These are phyloP conservation scores for Arabidopsis arenosa DNA, from an alignment of 345 rosid species.

Conservation along the genomic window DNA sequence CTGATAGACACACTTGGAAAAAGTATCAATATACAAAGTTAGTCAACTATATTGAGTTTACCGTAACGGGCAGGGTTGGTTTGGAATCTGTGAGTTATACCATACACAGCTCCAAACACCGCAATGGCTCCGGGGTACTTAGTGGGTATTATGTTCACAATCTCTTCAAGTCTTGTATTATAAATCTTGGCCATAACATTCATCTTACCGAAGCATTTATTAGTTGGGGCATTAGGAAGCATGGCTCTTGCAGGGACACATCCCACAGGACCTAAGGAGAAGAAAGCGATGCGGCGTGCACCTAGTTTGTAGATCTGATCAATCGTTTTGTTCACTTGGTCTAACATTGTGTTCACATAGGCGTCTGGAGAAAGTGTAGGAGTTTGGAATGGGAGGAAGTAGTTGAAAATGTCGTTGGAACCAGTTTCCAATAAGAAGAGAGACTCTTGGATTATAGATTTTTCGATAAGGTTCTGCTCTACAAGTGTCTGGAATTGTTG, in stretches of 20 bases:
- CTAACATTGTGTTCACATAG: slow-evolving; percentile 54
- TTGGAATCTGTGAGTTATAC: slow-evolving; percentile 52
- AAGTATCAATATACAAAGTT: not conserved
- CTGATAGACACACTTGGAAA: not conserved
- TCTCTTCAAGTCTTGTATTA: slow-evolving; percentile 52
- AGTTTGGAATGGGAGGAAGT: slow-evolving; percentile 47
- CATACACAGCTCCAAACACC: slow-evolving; percentile 61
- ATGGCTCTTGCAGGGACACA: slow-evolving; percentile 68
- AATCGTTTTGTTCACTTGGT: slow-evolving; percentile 44
- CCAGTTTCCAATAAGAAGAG: slow-evolving; percentile 66
- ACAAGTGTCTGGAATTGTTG: slow-evolving; percentile 56
- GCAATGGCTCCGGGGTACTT: slow-evolving; percentile 51
- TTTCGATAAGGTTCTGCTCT: slow-evolving; percentile 47
- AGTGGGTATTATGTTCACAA: slow-evolving; percentile 47
- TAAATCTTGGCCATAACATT: slow-evolving; percentile 62
- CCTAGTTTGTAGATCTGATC: slow-evolving; percentile 55
- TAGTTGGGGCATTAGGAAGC: slow-evolving; percentile 52
- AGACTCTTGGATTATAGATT: slow-evolving; percentile 43
- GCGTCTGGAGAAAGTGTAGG: slow-evolving; percentile 50
- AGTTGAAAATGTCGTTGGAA: slow-evolving; percentile 65
- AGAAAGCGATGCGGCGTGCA: slow-evolving; percentile 56
- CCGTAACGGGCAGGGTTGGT: slow-evolving; percentile 57
- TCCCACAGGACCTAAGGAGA: slow-evolving; percentile 65
- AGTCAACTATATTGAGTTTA: slow-evolving; percentile 24
- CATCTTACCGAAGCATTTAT: slow-evolving; percentile 59